Conservation (phyloP, 2,329 filamentous ascomycete species). For the Curvularia lunata region DNA sequence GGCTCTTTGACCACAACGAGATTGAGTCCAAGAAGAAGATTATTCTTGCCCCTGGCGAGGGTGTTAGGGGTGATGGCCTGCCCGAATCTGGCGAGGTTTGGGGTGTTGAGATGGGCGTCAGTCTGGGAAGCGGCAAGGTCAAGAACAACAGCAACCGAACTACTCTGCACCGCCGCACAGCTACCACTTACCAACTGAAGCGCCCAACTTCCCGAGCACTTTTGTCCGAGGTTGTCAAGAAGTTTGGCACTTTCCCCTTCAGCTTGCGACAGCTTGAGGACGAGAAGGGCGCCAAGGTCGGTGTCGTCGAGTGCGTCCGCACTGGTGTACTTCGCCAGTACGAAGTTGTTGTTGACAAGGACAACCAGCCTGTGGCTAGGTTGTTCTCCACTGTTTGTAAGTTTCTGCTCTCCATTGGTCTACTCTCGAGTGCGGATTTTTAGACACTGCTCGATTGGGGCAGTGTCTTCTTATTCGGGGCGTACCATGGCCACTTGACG, state of each 20-base stretch:
- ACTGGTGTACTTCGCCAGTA: slow-evolving; percentile 93
- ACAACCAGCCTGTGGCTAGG: slow-evolving; percentile 81
- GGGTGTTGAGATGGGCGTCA: slow-evolving; percentile 96
- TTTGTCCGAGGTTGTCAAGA: slow-evolving; percentile 93
- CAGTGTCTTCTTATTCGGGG: background rate
- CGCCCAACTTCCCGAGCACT: slow-evolving; percentile 91
- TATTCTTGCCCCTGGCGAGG: slow-evolving; percentile 84
- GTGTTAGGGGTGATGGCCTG: slow-evolving; percentile 86
- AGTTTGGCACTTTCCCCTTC: slow-evolving; percentile 98
- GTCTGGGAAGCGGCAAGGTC: slow-evolving; percentile 89
- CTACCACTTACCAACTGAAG: slow-evolving; percentile 91
- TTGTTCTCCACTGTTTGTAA: slow-evolving; percentile 91
- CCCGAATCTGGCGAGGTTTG: slow-evolving; percentile 93
- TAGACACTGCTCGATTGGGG: slow-evolving; percentile 1
- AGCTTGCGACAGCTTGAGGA: slow-evolving; percentile 95
- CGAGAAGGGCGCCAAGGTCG: slow-evolving; percentile 93
- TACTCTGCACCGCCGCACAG: slow-evolving; percentile 91
- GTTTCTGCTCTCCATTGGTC: slow-evolving; percentile 48
- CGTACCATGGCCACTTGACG: background rate
- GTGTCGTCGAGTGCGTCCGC: slow-evolving; percentile 94
- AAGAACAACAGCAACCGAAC: slow-evolving; percentile 86
- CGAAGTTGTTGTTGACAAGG: slow-evolving; percentile 94
- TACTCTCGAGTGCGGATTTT: background rate
- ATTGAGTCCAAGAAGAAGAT: slow-evolving; percentile 99
- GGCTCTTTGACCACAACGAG: slow-evolving; percentile 95